Evolutionary conservation across 768 basidiomycete genomes (phyloP).

Genomic region (Collybia mongolica): DNA sequence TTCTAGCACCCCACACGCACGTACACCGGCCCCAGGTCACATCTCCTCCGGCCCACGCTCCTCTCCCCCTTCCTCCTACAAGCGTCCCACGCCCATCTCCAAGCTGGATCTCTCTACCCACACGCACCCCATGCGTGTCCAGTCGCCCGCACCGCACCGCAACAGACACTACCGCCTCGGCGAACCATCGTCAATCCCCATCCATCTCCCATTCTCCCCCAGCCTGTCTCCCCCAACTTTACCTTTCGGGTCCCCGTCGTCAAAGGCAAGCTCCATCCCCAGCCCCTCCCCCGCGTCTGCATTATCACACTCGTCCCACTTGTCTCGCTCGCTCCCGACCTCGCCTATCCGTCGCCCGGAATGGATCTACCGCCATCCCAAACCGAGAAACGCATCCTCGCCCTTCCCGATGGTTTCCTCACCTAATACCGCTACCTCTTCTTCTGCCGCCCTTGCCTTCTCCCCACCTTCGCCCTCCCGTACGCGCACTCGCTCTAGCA

Average conservation of each 20-base stretch:
- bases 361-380: conserved; percentile 21
- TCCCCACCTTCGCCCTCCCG: conserved; percentile 20
- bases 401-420: conserved; percentile 5
- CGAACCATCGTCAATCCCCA: conserved; percentile 4
- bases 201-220: not conserved
- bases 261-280: conserved; percentile 6
- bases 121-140: conserved; percentile 3
- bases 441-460: conserved; percentile 13
- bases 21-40: not conserved
- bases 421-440: conserved; percentile 11
- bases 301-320: not conserved
- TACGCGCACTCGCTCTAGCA: conserved; percentile 20
- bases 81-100: conserved; percentile 3
- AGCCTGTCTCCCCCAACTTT: conserved; percentile 1
- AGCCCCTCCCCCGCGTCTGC: conserved; percentile 8
- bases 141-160: conserved; percentile 4
- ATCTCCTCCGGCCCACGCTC: not conserved
- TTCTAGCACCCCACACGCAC: too few relatives aligned
- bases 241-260: conserved; percentile 1
- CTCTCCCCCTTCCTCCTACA: conserved; percentile 11
- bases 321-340: conserved; percentile 10
- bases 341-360: conserved; percentile 13
- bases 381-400: conserved; percentile 11
- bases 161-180: conserved; percentile 15
- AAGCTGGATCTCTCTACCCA: conserved; percentile 6